phyloP scores from a whole-genome alignment of 1,139 yeast species.

The Geotrichum citri-aurantii region DNA sequence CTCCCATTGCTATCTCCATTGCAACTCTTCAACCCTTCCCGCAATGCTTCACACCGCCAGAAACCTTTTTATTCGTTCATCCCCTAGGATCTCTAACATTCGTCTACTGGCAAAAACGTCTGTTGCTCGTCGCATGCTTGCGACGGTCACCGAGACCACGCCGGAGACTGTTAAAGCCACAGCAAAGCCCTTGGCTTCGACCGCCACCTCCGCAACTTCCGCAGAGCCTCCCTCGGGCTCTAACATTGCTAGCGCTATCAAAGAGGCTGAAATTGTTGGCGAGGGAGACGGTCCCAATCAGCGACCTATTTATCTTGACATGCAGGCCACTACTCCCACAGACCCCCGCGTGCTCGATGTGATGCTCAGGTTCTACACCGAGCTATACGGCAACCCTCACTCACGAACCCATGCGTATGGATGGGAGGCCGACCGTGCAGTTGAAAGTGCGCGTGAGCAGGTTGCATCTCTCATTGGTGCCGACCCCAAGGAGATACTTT shows the following conservation, averaged over 20 bases:
- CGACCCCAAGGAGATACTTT: conserved; percentile 92
- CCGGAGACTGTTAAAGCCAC: conserved; percentile 4
- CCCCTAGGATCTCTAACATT: conserved; percentile 2
- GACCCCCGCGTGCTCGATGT: conserved; percentile 95
- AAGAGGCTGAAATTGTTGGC: conserved; percentile 15
- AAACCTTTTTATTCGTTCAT: conserved; percentile 6
- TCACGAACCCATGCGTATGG: conserved; percentile 97
- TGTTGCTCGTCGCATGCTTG: background rate
- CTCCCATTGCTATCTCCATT: background rate
- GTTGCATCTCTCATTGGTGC: conserved; percentile 83
- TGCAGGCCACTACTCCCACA: conserved; percentile 97
- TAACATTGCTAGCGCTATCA: conserved; percentile 12
- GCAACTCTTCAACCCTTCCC: background rate
- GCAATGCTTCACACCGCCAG: conserved; percentile 11
- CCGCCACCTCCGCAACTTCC: background rate
- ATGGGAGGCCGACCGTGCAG: conserved; percentile 95
- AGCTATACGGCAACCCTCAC: conserved; percentile 95
- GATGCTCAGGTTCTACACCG: conserved; percentile 89
- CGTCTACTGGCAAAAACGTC: background rate
- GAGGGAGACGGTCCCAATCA: conserved; percentile 18
- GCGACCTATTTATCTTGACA: conserved; percentile 87
- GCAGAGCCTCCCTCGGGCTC: conserved; percentile 16
- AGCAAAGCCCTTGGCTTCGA: background rate
- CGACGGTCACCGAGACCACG: conserved; percentile 5
- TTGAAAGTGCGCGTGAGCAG: conserved; percentile 77